These are phyloP conservation scores for Nakaseomyces kungkrabaensis DNA, from an alignment of 1,139 yeast genomes.

Conservation along the genomic window DNA sequence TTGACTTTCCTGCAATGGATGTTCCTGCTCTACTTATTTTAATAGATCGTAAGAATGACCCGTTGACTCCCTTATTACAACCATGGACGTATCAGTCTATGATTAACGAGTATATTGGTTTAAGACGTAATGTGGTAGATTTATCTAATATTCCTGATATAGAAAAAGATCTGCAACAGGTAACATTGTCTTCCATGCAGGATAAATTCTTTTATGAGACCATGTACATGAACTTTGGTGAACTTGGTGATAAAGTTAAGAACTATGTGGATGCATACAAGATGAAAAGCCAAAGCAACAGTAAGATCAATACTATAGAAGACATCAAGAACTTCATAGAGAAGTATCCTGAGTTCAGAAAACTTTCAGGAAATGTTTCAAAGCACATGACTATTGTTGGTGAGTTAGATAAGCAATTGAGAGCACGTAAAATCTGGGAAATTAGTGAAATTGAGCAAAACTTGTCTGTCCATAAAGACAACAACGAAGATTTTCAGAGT, in stretches of 20 bases:
- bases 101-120: slow-evolving; percentile 87
- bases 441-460: slow-evolving; percentile 86
- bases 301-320: slow-evolving; percentile 60
- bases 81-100: slow-evolving; percentile 99
- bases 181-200: slow-evolving; percentile 54
- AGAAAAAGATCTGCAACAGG: slow-evolving; percentile 43
- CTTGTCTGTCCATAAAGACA: slow-evolving; percentile 58
- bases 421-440: slow-evolving; percentile 58
- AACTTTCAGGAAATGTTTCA: slow-evolving; percentile 78
- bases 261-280: slow-evolving; percentile 79
- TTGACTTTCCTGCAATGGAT: slow-evolving; percentile 57
- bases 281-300: slow-evolving; percentile 61
- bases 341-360: slow-evolving; percentile 86
- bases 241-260: slow-evolving; percentile 80
- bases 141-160: slow-evolving; percentile 35
- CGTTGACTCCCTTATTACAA: slow-evolving; percentile 78
- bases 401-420: slow-evolving; percentile 67
- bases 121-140: slow-evolving; percentile 69
- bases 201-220: slow-evolving; percentile 72
- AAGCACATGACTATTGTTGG: slow-evolving; percentile 87
- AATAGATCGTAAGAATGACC: slow-evolving; percentile 79
- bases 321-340: slow-evolving; percentile 88
- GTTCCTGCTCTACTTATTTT: slow-evolving; percentile 68
- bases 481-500: slow-evolving; percentile 40
- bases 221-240: slow-evolving; percentile 88